Evolutionary conservation across 2,329 filamentous ascomycete genomes (phyloP), one percentile per base, ranked within the genome.

Genomic region (Phyllosticta citribraziliensis): DNA sequence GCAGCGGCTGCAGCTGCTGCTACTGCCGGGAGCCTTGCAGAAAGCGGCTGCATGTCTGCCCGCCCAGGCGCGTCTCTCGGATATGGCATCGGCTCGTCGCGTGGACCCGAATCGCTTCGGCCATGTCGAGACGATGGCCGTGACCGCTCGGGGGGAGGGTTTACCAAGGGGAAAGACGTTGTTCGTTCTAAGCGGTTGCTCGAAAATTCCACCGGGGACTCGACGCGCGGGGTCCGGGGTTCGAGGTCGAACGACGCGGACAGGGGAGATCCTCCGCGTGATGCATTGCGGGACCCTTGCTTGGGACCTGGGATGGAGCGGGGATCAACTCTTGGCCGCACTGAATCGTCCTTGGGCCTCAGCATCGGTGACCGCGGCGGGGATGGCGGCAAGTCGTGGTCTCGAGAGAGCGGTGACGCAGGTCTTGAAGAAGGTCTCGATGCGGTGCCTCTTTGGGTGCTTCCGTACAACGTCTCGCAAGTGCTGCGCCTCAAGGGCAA

Each of bases 11-110:
- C 35, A 52, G 17, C 14, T 47, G 40, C n/a, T 47, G 40, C 40
- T 47, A n/a, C 40, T 65, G 67, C 62, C 71, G 68, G 52, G 68
- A 47, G 40, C 40, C 40, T 67, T 56, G 69, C 70, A 20, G 67
- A 72, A 8, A 70, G 68, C 35, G 68, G 72, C 58, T 70, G 69
- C 17, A 70, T 66, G 58, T 72, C 70, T 19, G 73, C 70, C 3
- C 71, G 57, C 17, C 51, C 47, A 27, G 53, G 52, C 20, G 52
- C 14, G 5, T 40, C 57, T 22, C 50, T 53, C 8, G 72, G 56
- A 30, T 17, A 22, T 25, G 70, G 30, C 56, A 66, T 5, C 67
- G 67, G 8, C 68, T 64, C 17, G 68, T 70, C 58, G 71, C 22
- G 20, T 12, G 12, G 4, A 22, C 47, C 67, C 8, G 67, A 70